Evolutionary conservation across 192 early-diverging fungal species (phyloP).

Genomic region (Piromyces finnis): DNA sequence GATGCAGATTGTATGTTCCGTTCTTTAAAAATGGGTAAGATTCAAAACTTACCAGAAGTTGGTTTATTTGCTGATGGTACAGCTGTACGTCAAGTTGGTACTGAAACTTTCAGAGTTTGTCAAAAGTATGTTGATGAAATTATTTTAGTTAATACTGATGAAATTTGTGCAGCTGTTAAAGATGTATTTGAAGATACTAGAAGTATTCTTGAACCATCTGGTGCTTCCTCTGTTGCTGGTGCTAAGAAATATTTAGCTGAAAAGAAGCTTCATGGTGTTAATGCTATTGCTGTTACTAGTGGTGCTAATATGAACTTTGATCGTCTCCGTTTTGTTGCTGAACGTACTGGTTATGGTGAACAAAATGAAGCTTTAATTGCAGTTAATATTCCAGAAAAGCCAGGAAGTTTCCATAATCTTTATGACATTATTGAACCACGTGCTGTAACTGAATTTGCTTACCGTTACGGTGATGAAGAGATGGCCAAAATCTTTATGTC

Average conservation of each 20-base stretch:
- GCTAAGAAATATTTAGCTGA: slow-evolving; percentile 42
- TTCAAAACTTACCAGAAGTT: slow-evolving; percentile 56
- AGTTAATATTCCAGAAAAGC: slow-evolving; percentile 80
- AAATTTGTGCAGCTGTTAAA: slow-evolving; percentile 86
- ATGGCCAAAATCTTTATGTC: slow-evolving; percentile 79
- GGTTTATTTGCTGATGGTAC: slow-evolving; percentile 97
- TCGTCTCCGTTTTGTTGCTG: slow-evolving; percentile 88
- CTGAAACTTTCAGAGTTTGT: slow-evolving; percentile 13
- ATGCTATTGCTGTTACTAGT: slow-evolving; percentile 51
- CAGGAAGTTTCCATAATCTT: slow-evolving; percentile 66
- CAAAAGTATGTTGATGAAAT: slow-evolving; percentile 67
- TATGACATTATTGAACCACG: slow-evolving; percentile 69
- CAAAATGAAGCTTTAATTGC: slow-evolving; percentile 74
- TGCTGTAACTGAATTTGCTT: slow-evolving; percentile 78
- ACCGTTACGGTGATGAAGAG: slow-evolving; percentile 53
- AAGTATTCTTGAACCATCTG: slow-evolving; percentile 90
- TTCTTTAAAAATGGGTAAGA: slow-evolving; percentile 42
- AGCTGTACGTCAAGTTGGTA: slow-evolving; percentile 52
- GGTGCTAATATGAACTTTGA: slow-evolving; percentile 99
- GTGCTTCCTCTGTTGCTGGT: slow-evolving; percentile 74
- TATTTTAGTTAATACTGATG: slow-evolving; percentile 81
- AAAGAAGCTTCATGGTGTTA: slow-evolving; percentile 8
- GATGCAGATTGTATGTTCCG: slow-evolving; percentile 81
- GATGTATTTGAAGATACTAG: slow-evolving; percentile 78
- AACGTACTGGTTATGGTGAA: slow-evolving; percentile 90